Percentiles rank a stretch among this genome's conserved stretches.
Evolutionary conservation across 257 asterid genomes (phyloP).

Genomic region (Solanum boliviense): DNA sequence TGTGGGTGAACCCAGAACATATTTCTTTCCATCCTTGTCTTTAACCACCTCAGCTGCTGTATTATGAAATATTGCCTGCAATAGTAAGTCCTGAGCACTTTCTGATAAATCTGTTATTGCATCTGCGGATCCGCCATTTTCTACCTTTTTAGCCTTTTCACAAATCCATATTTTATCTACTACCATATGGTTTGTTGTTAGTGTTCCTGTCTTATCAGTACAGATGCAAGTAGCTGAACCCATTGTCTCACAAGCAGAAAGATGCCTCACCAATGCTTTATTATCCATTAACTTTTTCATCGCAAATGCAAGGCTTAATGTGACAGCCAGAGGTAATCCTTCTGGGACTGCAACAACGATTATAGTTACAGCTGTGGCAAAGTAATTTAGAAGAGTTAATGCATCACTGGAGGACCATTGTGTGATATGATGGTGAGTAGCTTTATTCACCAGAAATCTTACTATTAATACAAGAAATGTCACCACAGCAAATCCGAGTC

Average conservation of each 20-base stretch:
- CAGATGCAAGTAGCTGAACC: conserved; percentile 94
- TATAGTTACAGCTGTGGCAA: conserved; percentile 94
- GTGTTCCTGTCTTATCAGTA: conserved; percentile 95
- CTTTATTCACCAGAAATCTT: conserved; percentile 68
- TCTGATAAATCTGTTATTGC: conserved; percentile 32
- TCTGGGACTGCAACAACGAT: conserved; percentile 99
- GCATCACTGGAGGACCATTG: conserved; percentile 75
- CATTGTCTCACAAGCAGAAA: conserved; percentile 98
- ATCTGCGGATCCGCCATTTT: conserved; percentile 18
- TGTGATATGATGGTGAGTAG: conserved; percentile 39
- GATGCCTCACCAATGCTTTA: conserved; percentile 83
- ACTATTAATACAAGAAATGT: conserved; percentile 60
- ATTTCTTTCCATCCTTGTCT: conserved; percentile 51
- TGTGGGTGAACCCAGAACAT: conserved; percentile 82
- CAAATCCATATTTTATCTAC: conserved; percentile 71
- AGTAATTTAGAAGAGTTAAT: conserved; percentile 57
- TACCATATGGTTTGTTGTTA: conserved; percentile 92
- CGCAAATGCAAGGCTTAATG: conserved; percentile 92
- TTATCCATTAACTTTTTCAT: conserved; percentile 78
- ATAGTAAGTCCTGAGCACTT: conserved; percentile 33
- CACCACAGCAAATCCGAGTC: conserved; percentile 55
- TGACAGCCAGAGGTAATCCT: conserved; percentile 93
- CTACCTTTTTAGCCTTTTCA: conserved; percentile 37
- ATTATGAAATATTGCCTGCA: conserved; percentile 71
- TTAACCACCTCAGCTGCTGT: conserved; percentile 87